phyloP scores from a whole-genome alignment of 2,329 filamentous ascomycete genomes.

The Cryphonectria parasitica region DNA sequence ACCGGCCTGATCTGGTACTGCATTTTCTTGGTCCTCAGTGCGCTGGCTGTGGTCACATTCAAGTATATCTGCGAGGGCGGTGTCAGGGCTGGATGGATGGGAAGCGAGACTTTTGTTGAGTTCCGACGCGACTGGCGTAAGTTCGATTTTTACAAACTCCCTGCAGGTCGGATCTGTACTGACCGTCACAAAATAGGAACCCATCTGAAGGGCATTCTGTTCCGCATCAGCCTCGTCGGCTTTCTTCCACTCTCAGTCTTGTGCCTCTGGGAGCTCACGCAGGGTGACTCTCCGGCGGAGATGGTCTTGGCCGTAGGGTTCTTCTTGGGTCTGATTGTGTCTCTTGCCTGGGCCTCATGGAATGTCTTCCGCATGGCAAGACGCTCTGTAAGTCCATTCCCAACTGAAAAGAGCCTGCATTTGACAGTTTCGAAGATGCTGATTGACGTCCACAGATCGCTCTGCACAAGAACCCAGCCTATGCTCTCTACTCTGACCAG shows the following conservation, averaged over 20 bases:
- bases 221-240: conserved; percentile 79
- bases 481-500: conserved; percentile 87
- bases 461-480: conserved; percentile 90
- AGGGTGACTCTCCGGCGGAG: conserved; percentile 76
- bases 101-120: conserved; percentile 79
- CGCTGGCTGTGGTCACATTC: conserved; percentile 71
- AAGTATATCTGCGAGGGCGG: conserved; percentile 75
- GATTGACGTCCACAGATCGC: conserved; percentile 44
- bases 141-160: not conserved
- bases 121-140: conserved; percentile 85
- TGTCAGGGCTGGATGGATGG: conserved; percentile 72
- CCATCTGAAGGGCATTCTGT: conserved; percentile 78
- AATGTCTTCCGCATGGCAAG: conserved; percentile 83
- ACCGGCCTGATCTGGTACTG: conserved; percentile 83
- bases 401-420: not conserved
- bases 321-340: conserved; percentile 73
- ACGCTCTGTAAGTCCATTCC: conserved; percentile 57
- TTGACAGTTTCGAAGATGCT: not conserved
- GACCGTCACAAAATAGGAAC: conserved; percentile 14
- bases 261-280: conserved; percentile 83
- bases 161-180: not conserved
- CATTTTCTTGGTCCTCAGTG: conserved; percentile 73
- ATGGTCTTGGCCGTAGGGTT: conserved; percentile 81
- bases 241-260: conserved; percentile 85
- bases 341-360: conserved; percentile 76